A percentile compares a stretch with the other conserved stretches of the same genome.
phyloP scores from a whole-genome alignment of 1,284 basidiomycete species.

The Microbotryomycetes sp. region DNA sequence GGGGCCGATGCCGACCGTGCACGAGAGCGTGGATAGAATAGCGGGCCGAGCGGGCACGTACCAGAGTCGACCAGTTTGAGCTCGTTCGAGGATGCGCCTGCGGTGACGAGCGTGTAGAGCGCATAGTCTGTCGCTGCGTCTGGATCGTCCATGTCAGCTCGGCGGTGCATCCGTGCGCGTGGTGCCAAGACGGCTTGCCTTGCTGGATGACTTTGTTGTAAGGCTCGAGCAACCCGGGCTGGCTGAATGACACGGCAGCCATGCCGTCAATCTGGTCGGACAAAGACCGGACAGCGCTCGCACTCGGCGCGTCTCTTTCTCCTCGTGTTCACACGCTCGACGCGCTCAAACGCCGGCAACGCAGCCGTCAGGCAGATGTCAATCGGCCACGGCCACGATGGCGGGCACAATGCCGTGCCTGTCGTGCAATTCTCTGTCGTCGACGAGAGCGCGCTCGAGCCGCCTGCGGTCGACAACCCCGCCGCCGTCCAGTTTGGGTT shows the following conservation, averaged over 20 bases:
- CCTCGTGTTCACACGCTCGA: background rate
- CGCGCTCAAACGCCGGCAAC: background rate
- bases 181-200: background rate
- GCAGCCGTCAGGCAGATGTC: too few species aligned
- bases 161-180: background rate
- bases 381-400: background rate
- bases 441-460: background rate
- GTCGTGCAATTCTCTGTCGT: conserved; percentile 9
- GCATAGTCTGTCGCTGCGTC: conserved; percentile 16
- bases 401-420: background rate
- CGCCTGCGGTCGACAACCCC: background rate
- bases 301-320: background rate
- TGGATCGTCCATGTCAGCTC: background rate
- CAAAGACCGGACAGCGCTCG: background rate
- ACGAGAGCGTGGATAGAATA: background rate
- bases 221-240: conserved; percentile 3
- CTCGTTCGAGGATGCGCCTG: conserved; percentile 19
- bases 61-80: conserved; percentile 21
- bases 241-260: conserved; percentile 4
- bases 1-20: background rate
- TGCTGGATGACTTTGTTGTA: conserved; percentile 6
- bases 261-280: background rate
- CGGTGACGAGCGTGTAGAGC: conserved; percentile 26
- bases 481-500: conserved; percentile 18
- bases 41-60: conserved; percentile 1